Evolutionary conservation across 2,329 filamentous ascomycete species (phyloP).

Genomic region (Pseudogymnoascus sp.): DNA sequence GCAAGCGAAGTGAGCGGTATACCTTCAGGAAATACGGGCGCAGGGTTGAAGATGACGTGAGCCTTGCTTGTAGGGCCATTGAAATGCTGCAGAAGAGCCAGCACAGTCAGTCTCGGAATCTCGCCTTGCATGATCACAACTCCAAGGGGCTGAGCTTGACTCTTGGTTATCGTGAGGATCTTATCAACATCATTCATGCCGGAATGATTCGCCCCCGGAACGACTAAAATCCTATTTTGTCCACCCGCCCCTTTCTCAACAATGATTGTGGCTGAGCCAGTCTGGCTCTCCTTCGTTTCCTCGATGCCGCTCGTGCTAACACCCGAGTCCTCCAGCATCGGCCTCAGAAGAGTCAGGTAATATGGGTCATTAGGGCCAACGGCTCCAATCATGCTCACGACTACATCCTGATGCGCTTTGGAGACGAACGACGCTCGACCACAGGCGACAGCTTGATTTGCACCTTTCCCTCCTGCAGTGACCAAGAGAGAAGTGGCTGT

Average conservation of each 20-base stretch:
- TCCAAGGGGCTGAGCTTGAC: background rate
- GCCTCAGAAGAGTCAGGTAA: conserved; percentile 9
- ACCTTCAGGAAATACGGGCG: conserved; percentile 12
- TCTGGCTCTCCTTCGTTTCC: background rate
- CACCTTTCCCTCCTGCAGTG: conserved; percentile 15
- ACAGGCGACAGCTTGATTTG: conserved; percentile 16
- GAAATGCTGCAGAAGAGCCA: conserved; percentile 3
- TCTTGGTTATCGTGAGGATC: conserved; percentile 8
- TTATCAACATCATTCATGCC: conserved; percentile 11
- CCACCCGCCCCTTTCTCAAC: background rate
- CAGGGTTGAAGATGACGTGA: conserved; percentile 12
- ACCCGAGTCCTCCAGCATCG: conserved; percentile 11
- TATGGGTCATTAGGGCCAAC: conserved; percentile 12
- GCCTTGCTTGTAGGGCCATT: background rate
- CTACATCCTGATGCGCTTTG: conserved; percentile 11
- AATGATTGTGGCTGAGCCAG: conserved; percentile 11
- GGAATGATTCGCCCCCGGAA: conserved; percentile 11
- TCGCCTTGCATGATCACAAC: conserved; percentile 12
- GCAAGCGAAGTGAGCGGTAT: background rate
- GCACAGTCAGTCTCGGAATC: background rate
- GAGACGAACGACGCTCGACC: conserved; percentile 9
- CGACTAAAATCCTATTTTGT: conserved; percentile 11
- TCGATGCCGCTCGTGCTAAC: conserved; percentile 1
- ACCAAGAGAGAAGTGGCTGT: conserved; percentile 14
- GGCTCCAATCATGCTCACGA: conserved; percentile 15